Conservation (phyloP, 2,329 filamentous ascomycete genomes). For the Fonsecaea nubica region DNA sequence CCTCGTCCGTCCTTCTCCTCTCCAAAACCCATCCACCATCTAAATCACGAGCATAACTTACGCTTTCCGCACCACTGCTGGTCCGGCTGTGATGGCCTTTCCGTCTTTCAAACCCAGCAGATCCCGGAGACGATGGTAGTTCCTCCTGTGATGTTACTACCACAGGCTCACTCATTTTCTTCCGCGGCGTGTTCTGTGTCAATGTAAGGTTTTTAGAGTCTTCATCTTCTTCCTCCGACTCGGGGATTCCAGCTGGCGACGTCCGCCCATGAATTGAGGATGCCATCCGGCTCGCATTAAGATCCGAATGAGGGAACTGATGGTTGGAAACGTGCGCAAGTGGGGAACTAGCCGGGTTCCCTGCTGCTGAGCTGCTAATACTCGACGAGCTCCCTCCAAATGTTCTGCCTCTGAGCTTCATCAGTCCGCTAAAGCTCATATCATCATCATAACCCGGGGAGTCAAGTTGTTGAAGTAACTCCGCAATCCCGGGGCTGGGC, state of each 20-base stretch:
- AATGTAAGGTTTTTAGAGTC: slow-evolving; percentile 37
- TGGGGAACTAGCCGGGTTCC: slow-evolving; percentile 47
- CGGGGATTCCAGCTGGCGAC: slow-evolving; percentile 38
- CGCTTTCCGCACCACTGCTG: slow-evolving; percentile 47
- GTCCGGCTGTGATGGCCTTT: slow-evolving; percentile 44
- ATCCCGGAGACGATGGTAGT: slow-evolving; percentile 25
- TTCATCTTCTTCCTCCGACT: slow-evolving; percentile 42
- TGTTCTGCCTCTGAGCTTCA: slow-evolving; percentile 74
- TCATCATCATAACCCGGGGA: slow-evolving; percentile 64
- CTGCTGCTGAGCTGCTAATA: slow-evolving; percentile 60
- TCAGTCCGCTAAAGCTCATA: slow-evolving; percentile 74
- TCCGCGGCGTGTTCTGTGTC: slow-evolving; percentile 41
- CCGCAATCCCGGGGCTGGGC: slow-evolving; percentile 75
- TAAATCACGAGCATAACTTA: slow-evolving; percentile 46
- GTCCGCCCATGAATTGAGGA: slow-evolving; percentile 31
- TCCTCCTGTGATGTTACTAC: slow-evolving; percentile 36
- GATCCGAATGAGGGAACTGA: slow-evolving; percentile 38
- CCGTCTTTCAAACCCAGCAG: slow-evolving; percentile 23
- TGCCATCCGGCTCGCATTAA: slow-evolving; percentile 22
- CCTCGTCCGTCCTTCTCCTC: slow-evolving; percentile 45
- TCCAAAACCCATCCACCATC: slow-evolving; percentile 48
- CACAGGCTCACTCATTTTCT: slow-evolving; percentile 29
- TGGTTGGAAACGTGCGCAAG: slow-evolving; percentile 43
- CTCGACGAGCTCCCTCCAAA: slow-evolving; percentile 84
- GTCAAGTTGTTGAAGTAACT: slow-evolving; percentile 69